Percentiles rank a stretch among this genome's conserved stretches.
These are phyloP conservation scores for Ophiocordyceps camponoti-floridani DNA, from an alignment of 2,329 filamentous ascomycete species.

Conservation along the genomic window DNA sequence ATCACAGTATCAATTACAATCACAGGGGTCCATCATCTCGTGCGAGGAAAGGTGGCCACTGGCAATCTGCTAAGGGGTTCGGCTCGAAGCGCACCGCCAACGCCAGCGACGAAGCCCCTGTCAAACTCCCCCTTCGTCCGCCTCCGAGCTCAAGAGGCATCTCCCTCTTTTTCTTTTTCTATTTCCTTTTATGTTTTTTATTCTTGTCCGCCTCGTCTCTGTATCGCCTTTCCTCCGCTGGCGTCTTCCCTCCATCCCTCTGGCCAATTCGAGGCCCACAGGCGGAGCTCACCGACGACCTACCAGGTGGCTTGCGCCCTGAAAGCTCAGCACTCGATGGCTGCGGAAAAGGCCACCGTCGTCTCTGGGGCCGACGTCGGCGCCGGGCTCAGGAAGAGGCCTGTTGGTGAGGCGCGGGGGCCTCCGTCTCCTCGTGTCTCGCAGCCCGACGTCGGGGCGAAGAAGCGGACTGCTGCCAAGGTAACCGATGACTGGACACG, in stretches of 20 bases:
- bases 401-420: conserved; percentile 19
- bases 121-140: background rate
- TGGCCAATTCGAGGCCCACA: background rate
- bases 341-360: conserved; percentile 33
- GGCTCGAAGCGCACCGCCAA: background rate
- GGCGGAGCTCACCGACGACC: background rate
- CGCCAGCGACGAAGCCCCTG: background rate
- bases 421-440: conserved; percentile 11
- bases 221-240: background rate
- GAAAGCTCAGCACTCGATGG: conserved; percentile 20
- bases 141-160: background rate
- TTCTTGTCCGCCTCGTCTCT: background rate
- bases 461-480: conserved; percentile 39
- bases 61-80: background rate
- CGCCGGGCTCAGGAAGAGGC: conserved; percentile 38
- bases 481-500: background rate
- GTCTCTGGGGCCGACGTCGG: conserved; percentile 42
- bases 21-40: background rate
- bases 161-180: background rate
- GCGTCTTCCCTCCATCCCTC: background rate
- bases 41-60: background rate
- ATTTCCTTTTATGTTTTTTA: no score
- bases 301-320: background rate
- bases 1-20: no score
- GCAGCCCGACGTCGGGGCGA: conserved; percentile 25